Evolutionary conservation across 768 basidiomycete species (phyloP).

Genomic region (Gloeopeniophorella convolvens): DNA sequence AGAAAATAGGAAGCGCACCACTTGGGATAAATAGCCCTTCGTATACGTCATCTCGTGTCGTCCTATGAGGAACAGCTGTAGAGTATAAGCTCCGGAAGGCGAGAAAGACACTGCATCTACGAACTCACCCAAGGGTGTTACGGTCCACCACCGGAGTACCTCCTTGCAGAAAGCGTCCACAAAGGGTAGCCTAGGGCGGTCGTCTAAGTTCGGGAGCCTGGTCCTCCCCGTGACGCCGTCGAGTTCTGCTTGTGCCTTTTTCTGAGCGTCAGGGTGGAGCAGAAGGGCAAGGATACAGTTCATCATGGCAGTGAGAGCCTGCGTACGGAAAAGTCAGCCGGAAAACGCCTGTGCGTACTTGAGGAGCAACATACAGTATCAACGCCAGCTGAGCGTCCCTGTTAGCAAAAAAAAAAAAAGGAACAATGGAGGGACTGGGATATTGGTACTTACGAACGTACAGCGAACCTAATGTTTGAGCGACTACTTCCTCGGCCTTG

Average conservation of each 20-base stretch:
- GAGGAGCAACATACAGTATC: no score
- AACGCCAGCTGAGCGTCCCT: no score
- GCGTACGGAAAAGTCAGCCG: no score
- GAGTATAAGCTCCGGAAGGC: no score
- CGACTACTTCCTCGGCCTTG: not conserved
- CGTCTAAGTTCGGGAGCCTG: constrained; percentile 19
- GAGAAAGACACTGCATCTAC: no score
- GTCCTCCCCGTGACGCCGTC: constrained; percentile 20
- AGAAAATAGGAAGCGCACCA: not conserved
- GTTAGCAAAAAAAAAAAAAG: no score
- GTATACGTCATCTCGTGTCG: constrained; percentile 17
- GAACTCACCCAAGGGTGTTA: constrained; percentile 16
- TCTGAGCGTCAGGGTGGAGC: constrained; percentile 17
- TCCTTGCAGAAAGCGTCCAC: constrained; percentile 21
- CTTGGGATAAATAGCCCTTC: constrained; percentile 19
- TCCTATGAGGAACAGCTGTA: constrained; percentile 14
- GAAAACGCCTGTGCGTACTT: no score
- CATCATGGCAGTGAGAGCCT: no score
- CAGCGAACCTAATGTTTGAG: constrained; percentile 4
- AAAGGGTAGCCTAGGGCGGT: constrained; percentile 20
- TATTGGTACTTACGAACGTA: not conserved
- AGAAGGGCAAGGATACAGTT: constrained; percentile 18
- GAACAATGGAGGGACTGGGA: no score
- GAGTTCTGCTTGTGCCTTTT: constrained; percentile 20
- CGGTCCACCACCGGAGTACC: constrained; percentile 19